Base-by-base conservation (phyloP, 1,284 basidiomycete genomes). In the Marasmius fiardii region DNA sequence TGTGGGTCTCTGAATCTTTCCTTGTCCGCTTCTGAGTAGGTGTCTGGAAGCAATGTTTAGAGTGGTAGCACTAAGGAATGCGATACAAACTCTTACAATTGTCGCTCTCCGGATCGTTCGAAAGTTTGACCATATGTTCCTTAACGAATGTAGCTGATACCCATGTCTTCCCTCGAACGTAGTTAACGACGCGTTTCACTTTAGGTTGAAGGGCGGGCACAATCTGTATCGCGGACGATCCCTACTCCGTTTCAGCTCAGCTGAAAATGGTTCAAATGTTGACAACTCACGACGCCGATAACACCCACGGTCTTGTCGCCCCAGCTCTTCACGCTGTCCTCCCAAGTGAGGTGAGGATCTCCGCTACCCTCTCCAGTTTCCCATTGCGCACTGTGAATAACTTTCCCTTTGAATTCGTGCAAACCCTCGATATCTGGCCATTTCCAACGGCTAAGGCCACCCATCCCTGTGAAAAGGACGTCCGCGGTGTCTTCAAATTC, bases 201-300 rank as follows among this genome's bases (percentile, higher is more conserved):
- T 72, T 74, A 1, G 79, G 75, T 60, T 85, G 83, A 10, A 87
- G 67, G 1, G 82, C 75, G 0, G 85, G 75, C 0, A 86, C 79
- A 12, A 86, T 77, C 62, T 88, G 86, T 23, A 87, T 76, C 1
- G 80, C 82, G n/a, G 82, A 82, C 0, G 83, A 85, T 1, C 85
- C 84, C 83, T 84, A 52, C 8, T 54, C 8, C 16, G 23, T 39
- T 11, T 51, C n/a, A 58, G 43, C 12, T 34, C 16, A 20, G 50
- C 23, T 5, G 8, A 34, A 18, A 49, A 34, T 37, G 26, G 48
- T 37, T 21, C 37, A 23, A 8, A 49, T n/a, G 5, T 31, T 10
- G 10, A 31, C 20, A 20, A 65, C 78, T 60, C 63, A 82, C 82
- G n/a, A 81, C 75, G 14, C 85, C 84, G 55, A 87, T 81, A 4